A percentile compares a stretch with the other conserved stretches of the same genome.
These are phyloP conservation scores for Lonicera japonica DNA, from an alignment of 129 eudicot species.

Conservation along the genomic window DNA sequence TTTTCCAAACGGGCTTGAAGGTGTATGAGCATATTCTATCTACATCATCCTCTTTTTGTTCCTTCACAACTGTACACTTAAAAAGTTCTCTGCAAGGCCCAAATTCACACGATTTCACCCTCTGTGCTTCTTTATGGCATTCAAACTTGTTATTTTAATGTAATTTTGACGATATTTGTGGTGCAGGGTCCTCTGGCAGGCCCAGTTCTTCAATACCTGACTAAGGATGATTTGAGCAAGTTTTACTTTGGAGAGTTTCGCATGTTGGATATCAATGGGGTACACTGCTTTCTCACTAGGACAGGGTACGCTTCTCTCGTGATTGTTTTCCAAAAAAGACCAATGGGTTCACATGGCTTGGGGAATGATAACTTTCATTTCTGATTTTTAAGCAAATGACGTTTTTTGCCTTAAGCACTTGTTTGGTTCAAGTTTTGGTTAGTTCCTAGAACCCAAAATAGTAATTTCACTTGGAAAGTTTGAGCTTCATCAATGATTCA, in stretches of 20 bases:
- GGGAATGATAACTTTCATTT: background rate
- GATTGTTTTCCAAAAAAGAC: too few relatives aligned
- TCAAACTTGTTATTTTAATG: background rate
- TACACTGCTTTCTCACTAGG: constrained; percentile 77
- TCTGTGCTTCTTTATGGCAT: background rate
- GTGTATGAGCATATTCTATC: background rate
- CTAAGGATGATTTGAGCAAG: constrained; percentile 89
- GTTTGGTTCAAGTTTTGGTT: too few relatives aligned
- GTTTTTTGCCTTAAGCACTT: too few relatives aligned
- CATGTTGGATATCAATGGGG: constrained; percentile 75
- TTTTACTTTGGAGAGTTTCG: constrained; percentile 85
- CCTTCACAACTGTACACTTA: too few relatives aligned
- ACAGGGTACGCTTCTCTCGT: constrained; percentile 62
- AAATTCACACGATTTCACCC: too few relatives aligned
- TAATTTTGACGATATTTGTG: constrained; percentile 4
- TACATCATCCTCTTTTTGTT: background rate
- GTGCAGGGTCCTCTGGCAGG: constrained; percentile 97
- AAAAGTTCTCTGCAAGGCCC: too few relatives aligned
- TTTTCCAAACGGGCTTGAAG: background rate
- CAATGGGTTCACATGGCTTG: background rate
- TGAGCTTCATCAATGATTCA: too few relatives aligned
- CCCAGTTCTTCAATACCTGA: constrained; percentile 81
- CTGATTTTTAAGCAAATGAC: background rate
- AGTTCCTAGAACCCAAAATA: too few relatives aligned
- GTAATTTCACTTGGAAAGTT: too few relatives aligned